A percentile compares a stretch with the other conserved stretches of the same genome.
Conservation (phyloP, 768 basidiomycete species). For the Termitomyces sp. region DNA sequence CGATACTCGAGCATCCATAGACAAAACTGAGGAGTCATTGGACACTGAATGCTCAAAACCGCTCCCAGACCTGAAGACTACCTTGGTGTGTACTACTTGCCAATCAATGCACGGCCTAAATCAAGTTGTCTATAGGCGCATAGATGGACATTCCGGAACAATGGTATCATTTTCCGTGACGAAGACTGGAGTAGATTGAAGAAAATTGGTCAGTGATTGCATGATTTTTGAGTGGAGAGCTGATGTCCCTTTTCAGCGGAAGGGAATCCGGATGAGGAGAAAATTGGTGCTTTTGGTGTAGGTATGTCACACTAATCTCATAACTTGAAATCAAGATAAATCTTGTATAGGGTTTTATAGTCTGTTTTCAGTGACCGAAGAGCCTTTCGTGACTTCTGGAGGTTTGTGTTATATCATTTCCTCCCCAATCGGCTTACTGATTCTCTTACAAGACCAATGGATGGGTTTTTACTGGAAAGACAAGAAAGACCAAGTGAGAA, state of each 20-base stretch:
- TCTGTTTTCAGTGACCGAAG: constrained; percentile 77
- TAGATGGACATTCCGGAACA: constrained; percentile 85
- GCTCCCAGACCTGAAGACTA: constrained; percentile 62
- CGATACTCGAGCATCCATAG: constrained; percentile 51
- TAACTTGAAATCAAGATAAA: background rate
- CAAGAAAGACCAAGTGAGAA: constrained; percentile 73
- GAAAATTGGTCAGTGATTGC: constrained; percentile 63
- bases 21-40: constrained; percentile 18
- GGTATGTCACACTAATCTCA: constrained; percentile 31
- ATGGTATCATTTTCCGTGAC: constrained; percentile 75
- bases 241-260: constrained; percentile 46
- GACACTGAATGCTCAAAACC: constrained; percentile 7
- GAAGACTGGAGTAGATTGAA: constrained; percentile 88
- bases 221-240: background rate
- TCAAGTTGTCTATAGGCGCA: constrained; percentile 41
- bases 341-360: constrained; percentile 59
- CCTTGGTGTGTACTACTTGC: constrained; percentile 35
- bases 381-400: constrained; percentile 79
- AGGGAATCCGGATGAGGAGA: constrained; percentile 91
- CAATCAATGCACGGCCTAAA: background rate
- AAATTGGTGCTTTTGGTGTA: constrained; percentile 95
- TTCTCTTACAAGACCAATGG: constrained; percentile 56
- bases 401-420: constrained; percentile 31
- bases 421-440: constrained; percentile 18
- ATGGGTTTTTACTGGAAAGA: constrained; percentile 98